phyloP scores from a whole-genome alignment of 2,329 filamentous ascomycete genomes.

The Calonectria pteridis region DNA sequence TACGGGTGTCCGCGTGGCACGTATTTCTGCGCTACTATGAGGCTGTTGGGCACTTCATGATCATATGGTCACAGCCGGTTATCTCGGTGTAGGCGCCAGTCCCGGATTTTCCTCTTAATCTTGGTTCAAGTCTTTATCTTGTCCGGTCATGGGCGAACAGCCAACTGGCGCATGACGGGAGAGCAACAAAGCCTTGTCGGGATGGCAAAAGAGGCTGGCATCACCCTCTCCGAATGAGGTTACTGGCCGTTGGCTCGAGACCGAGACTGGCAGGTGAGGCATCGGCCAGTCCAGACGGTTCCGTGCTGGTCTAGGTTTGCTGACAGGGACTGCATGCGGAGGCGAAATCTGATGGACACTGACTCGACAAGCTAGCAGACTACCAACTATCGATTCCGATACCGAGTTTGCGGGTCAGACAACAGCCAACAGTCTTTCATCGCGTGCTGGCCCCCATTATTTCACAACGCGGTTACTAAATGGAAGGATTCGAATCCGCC shows the following conservation, averaged over 20 bases:
- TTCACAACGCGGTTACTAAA: not conserved
- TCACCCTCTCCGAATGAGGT: constrained; percentile 34
- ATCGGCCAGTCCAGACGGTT: constrained; percentile 27
- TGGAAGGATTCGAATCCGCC: not conserved
- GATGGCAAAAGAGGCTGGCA: constrained; percentile 4
- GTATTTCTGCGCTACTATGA: constrained; percentile 16
- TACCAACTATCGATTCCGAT: not conserved
- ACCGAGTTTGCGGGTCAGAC: not conserved
- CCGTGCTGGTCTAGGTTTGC: constrained; percentile 29
- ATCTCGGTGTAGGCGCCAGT: constrained; percentile 21
- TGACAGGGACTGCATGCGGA: constrained; percentile 13
- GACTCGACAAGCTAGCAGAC: not conserved
- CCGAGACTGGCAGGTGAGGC: constrained; percentile 2
- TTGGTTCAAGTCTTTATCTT: constrained; percentile 17
- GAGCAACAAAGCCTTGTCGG: not conserved
- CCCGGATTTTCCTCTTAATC: constrained; percentile 6
- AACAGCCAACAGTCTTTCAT: not conserved
- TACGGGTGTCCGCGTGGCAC: constrained; percentile 28
- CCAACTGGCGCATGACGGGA: constrained; percentile 7
- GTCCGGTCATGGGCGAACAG: constrained; percentile 4
- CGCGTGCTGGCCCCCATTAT: not conserved
- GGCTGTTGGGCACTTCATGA: constrained; percentile 8
- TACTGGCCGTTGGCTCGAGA: constrained; percentile 37
- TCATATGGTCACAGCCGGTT: constrained; percentile 19
- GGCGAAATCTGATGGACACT: not conserved